Evolutionary conservation across 1,284 basidiomycete species (phyloP).

Genomic region (Cutaneotrichosporon cavernicola): DNA sequence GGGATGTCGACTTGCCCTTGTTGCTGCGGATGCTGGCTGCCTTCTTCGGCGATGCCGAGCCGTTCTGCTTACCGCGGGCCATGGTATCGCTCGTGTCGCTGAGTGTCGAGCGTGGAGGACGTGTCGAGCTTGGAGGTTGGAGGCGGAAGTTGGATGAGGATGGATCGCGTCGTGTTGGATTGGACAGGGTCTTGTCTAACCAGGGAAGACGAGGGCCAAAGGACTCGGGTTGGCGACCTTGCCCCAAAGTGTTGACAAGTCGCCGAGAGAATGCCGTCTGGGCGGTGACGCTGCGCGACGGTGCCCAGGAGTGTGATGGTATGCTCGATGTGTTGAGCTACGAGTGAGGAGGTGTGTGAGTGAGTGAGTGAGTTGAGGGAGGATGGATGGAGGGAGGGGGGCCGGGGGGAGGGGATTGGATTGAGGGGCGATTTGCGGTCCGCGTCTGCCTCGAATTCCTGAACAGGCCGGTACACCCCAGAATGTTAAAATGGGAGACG

Average conservation of each 20-base stretch:
- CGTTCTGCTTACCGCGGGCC: conserved; percentile 1
- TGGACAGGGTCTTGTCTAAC: background rate
- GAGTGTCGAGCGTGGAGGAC: background rate
- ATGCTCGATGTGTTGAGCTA: background rate
- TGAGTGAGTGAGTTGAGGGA: background rate
- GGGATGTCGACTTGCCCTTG: background rate
- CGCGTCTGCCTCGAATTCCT: background rate
- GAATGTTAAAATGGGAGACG: too few relatives aligned
- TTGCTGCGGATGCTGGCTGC: conserved; percentile 1
- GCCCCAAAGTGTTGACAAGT: too few relatives aligned
- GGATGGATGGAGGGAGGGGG: background rate
- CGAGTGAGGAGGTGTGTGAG: background rate
- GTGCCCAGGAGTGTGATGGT: background rate
- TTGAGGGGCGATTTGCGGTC: too few relatives aligned
- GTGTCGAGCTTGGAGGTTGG: background rate
- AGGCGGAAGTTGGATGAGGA: background rate
- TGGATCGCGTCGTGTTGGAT: conserved; percentile 1
- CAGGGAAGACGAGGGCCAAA: background rate
- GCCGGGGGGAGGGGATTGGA: background rate
- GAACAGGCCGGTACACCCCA: background rate
- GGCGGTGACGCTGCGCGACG: background rate
- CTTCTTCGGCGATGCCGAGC: conserved; percentile 11
- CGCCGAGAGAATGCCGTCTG: background rate
- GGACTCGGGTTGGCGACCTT: background rate
- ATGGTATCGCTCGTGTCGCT: background rate